A percentile compares a stretch with the other conserved stretches of the same genome.
Evolutionary conservation across 2,329 filamentous ascomycete genomes (phyloP).

Genomic region (Orbilia quercus): DNA sequence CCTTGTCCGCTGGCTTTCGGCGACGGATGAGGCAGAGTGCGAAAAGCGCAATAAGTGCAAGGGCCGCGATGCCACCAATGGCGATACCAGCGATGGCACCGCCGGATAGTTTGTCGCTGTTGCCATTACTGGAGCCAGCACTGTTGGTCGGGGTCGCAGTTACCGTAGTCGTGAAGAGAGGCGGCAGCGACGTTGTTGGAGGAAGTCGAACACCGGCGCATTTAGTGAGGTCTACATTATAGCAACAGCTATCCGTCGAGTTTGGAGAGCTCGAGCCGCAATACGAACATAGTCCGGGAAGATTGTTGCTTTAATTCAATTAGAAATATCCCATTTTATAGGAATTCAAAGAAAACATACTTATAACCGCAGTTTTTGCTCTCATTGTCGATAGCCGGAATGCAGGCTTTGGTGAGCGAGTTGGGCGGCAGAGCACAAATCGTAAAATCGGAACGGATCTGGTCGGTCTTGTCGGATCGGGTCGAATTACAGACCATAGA

Average conservation of each 20-base stretch:
- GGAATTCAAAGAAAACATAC: constrained; percentile 51
- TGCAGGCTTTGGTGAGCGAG: constrained; percentile 79
- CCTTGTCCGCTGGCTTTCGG: constrained; percentile 70
- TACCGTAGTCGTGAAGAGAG: constrained; percentile 68
- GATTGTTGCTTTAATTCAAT: constrained; percentile 65
- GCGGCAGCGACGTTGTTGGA: constrained; percentile 76
- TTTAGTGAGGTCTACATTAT: constrained; percentile 77
- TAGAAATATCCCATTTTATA: not conserved
- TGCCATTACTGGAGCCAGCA: constrained; percentile 48
- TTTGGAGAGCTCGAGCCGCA: constrained; percentile 86
- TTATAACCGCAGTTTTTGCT: constrained; percentile 86
- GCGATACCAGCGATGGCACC: constrained; percentile 92
- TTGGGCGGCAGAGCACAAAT: constrained; percentile 86
- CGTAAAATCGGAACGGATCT: constrained; percentile 92
- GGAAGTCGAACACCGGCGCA: constrained; percentile 84
- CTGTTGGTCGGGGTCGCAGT: constrained; percentile 63
- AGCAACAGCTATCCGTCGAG: constrained; percentile 94
- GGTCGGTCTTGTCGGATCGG: constrained; percentile 71
- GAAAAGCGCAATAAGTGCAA: constrained; percentile 75
- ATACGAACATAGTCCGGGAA: constrained; percentile 83
- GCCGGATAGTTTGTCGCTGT: constrained; percentile 72
- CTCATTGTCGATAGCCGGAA: constrained; percentile 82
- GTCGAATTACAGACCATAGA: constrained; percentile 76
- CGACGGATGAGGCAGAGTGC: constrained; percentile 74
- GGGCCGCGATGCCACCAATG: constrained; percentile 79